Base-by-base conservation (phyloP, 345 rosid genomes). In the Streptanthus diversifolius region DNA sequence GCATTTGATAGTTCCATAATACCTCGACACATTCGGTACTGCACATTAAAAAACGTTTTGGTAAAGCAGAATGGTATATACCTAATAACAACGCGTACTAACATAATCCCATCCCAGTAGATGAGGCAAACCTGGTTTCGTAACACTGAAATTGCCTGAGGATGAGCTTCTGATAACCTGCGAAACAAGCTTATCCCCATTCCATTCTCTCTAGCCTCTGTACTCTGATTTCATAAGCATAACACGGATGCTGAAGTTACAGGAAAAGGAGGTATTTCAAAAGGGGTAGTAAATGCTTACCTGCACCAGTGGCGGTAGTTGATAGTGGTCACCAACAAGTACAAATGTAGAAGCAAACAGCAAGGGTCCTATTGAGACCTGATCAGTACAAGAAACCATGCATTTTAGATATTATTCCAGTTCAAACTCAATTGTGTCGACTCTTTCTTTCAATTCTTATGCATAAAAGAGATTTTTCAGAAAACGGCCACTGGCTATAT, bases 281-380 rank as follows among this genome's bases (percentile, higher is more conserved):
- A 71, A 22, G 13, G 54, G 25, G 41, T 43, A 62, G 65, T 47
- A 70, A 56, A 61, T 49, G 58, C 30, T 68, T 77, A 90, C 99
- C 89, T 91, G 92, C 71, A 95, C 93, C 66, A 95, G 85, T 32
- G 99, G 98, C 58, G 99, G 97, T 76, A 95, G 78, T 75, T 91
- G 99, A 80, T 95, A 95, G 80, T 95, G 98, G 81, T 95, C 99
- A 66, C 99, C 99, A 68, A 95, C 99, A 64, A 95, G 96, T 70
- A 95, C 98, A 81, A 91, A 95, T 63, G 64, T 81, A 49, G 96
- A 87, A 59, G 96, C 85, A 82, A 88, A 83, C 87, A 84, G 85
- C 87, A 95, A 79, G 10, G 99, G 99, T 63, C 99, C 99, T 56
- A 91, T 65, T 22, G 97, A 88, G 47, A 95, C 93, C 99, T 95